Evolutionary conservation across 1,139 yeast genomes (phyloP).

Genomic region (Yamadazyma taylorii): DNA sequence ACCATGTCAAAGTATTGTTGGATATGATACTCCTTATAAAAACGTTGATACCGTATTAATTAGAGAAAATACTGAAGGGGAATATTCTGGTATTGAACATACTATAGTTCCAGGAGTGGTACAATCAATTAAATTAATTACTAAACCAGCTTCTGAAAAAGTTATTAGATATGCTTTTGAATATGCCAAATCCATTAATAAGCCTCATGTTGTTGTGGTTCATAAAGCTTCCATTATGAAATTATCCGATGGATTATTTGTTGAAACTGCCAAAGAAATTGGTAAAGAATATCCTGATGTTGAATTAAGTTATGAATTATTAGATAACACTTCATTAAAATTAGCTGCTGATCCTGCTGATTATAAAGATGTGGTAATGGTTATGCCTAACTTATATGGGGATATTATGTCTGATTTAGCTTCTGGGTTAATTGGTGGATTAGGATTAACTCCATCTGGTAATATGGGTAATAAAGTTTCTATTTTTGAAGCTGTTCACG

Average conservation of each 20-base stretch:
- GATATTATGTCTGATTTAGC: constrained; percentile 97
- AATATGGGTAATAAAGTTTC: constrained; percentile 98
- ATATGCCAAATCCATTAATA: constrained; percentile 86
- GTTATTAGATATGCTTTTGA: constrained; percentile 96
- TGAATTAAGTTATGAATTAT: constrained; percentile 77
- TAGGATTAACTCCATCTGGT: constrained; percentile 98
- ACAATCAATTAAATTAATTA: constrained; percentile 95
- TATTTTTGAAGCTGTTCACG: constrained; percentile 98
- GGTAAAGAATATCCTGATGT: constrained; percentile 92
- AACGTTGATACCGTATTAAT: constrained; percentile 93
- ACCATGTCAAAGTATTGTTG: constrained; percentile 92
- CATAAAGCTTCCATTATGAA: constrained; percentile 99
- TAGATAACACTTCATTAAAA: constrained; percentile 92
- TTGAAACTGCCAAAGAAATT: constrained; percentile 84
- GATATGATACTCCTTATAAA: constrained; percentile 93
- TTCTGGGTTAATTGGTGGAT: constrained; percentile 96
- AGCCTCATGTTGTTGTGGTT: constrained; percentile 89
- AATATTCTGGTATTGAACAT: constrained; percentile 98
- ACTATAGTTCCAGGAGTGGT: constrained; percentile 98
- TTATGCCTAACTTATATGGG: constrained; percentile 99
- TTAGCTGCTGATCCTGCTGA: constrained; percentile 87
- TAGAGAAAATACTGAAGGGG: constrained; percentile 99
- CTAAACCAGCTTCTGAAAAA: constrained; percentile 94
- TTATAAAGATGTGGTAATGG: constrained; percentile 84
- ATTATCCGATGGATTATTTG: constrained; percentile 95